Evolutionary conservation across 2,329 filamentous ascomycete species (phyloP), one percentile per base, ranked within the genome.

Genomic region (Nigrograna mackinnonii): DNA sequence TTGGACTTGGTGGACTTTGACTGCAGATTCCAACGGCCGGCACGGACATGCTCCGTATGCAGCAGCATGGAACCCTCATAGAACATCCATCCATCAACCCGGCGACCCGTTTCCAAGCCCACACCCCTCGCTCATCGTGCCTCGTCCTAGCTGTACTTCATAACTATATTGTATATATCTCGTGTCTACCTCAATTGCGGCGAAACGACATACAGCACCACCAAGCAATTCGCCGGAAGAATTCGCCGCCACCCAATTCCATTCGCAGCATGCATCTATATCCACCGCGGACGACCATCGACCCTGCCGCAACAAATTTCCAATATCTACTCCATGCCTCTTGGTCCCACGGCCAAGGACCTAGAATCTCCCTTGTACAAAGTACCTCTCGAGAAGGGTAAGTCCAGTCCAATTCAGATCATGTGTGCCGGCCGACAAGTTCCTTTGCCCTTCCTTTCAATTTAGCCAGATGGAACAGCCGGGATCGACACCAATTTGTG

Each of bases 401-500:
- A 33, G 11, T 28, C 24, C 9, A 9, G 24, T 28, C 24, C n/a
- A n/a, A 9, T 9, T 9, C 9, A 12, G 16, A 28, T 14, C 24
- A 14, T 11, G 24, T 28, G n/a, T n/a, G n/a, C n/a, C n/a, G n/a
- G n/a, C n/a, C n/a, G n/a, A n/a, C n/a, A n/a, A n/a, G n/a, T n/a
- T n/a, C n/a, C n/a, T n/a, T n/a, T n/a, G n/a, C n/a, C n/a, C n/a
- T n/a, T n/a, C 31, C 17, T 34, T 17, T 26, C 35, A 54, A 56
- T 62, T 64, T 65, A 64, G 42, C 60, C 61, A 56, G 47, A 47
- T 33, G 35, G 51, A 46, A 64, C 61, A 60, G 33, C 61, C 61
- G 61, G 61, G 49, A 57, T 54, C 50, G 24, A 51, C 52, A 46
- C 11, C 53, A 52, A n/a, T n/a, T n/a, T n/a, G n/a, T n/a, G n/a